phyloP scores from a whole-genome alignment of 2,329 filamentous ascomycete genomes.

The Sordariomycetes sp. region DNA sequence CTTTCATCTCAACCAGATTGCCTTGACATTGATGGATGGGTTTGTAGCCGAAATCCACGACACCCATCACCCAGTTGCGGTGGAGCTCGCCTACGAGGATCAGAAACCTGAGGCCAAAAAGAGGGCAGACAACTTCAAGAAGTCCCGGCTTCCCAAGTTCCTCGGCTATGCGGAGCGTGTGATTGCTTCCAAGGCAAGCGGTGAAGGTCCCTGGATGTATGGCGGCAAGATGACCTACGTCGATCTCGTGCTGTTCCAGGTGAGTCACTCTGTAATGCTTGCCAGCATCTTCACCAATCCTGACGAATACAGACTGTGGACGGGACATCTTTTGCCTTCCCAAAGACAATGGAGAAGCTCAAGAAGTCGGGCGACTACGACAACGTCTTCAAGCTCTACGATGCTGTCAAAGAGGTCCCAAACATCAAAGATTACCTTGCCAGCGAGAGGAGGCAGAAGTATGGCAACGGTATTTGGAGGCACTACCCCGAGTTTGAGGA shows the following conservation, averaged over 20 bases:
- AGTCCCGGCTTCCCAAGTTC: slow-evolving; percentile 61
- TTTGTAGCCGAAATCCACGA: slow-evolving; percentile 66
- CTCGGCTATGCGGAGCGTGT: slow-evolving; percentile 62
- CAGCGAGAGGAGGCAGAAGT: slow-evolving; percentile 54
- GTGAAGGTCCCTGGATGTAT: slow-evolving; percentile 56
- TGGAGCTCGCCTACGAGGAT: slow-evolving; percentile 58
- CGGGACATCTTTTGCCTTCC: slow-evolving; percentile 58
- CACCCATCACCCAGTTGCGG: slow-evolving; percentile 62
- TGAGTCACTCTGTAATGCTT: slow-evolving; percentile 17
- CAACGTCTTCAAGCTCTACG: slow-evolving; percentile 55
- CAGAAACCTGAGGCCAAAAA: slow-evolving; percentile 59
- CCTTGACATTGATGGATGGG: slow-evolving; percentile 61
- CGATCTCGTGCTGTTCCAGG: slow-evolving; percentile 66
- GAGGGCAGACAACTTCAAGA: slow-evolving; percentile 47
- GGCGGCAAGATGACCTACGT: slow-evolving; percentile 59
- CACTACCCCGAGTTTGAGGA: slow-evolving; percentile 66
- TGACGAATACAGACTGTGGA: slow-evolving; percentile 41
- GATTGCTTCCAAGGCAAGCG: slow-evolving; percentile 43
- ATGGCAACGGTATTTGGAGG: slow-evolving; percentile 58
- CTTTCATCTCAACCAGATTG: slow-evolving; percentile 53
- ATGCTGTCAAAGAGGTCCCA: slow-evolving; percentile 51
- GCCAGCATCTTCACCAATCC: not conserved
- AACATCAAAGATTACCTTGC: slow-evolving; percentile 60
- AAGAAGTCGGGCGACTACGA: slow-evolving; percentile 47
- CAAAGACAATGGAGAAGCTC: slow-evolving; percentile 50